Base-by-base conservation (phyloP, 2,329 filamentous ascomycete genomes). In the Sarocladium oryzae region DNA sequence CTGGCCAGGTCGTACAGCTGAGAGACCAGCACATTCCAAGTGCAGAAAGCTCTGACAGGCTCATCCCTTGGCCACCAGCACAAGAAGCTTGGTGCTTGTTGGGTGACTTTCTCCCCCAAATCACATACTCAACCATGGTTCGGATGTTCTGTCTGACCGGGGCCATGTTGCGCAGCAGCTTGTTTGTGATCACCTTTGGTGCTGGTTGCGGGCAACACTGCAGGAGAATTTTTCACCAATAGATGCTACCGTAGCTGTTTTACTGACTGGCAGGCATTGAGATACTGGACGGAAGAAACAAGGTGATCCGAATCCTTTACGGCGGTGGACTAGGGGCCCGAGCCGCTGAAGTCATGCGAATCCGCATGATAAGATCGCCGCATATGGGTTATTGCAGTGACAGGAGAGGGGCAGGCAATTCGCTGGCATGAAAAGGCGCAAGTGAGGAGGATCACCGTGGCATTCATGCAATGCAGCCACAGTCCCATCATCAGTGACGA, bases 171-270 rank as follows among this genome's bases (percentile, higher is more conserved):
- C 40, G 40, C 21, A 26, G 23, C 23, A 30, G 18, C 16, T 28
- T 18, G 7, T 20, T 33, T 21, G 24, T 7, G 43, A 48, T 33
- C n/a, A 32, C 13, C 26, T 15, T 30, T n/a, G n/a, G n/a, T n/a
- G n/a, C n/a, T n/a, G n/a, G 9, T 16, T 16, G 7, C 8, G 10
- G 43, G 26, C 24, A 32, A 23, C 40, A 43, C 15, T 28, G 40
- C 43, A 48, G 43, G 43, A 33, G 24, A 33, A 45, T 45, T 13
- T 32, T 48, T 48, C 43, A 48, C 43, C 43, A 48, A 48, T 48
- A 23, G 26, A n/a, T n/a, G n/a, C n/a, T n/a, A n/a, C n/a, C n/a
- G 4, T 15, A 24, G 4, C 18, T 45, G 5, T 16, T 4, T 7
- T 30, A n/a, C 7, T 24, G 8, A 7, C 13, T 30, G 40, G 40